A percentile compares a stretch with the other conserved stretches of the same genome.
These are phyloP conservation scores for Rosa persica DNA, from an alignment of 306 rosid genomes.

Conservation along the genomic window DNA sequence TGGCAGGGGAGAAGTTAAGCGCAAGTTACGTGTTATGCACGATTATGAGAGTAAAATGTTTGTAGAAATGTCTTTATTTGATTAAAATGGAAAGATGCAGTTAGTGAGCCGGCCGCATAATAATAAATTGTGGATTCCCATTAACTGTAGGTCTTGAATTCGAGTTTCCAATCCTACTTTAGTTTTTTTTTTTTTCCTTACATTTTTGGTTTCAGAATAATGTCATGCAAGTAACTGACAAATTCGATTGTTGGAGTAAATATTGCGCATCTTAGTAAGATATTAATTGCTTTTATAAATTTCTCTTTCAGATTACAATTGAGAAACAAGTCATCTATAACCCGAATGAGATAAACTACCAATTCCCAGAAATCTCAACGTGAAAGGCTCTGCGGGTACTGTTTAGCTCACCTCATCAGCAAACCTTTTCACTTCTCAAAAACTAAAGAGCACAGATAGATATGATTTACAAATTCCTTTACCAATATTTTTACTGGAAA, in stretches of 20 bases:
- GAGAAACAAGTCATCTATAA: not conserved
- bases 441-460: not conserved
- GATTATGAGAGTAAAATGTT: not conserved
- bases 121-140: not conserved
- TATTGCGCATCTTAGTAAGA: not conserved
- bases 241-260: not conserved
- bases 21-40: not conserved
- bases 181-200: no score
- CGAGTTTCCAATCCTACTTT: not conserved
- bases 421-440: not conserved
- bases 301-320: constrained; percentile 2
- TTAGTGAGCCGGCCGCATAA: no score
- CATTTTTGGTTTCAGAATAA: not conserved
- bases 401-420: constrained; percentile 35
- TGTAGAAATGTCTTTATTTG: no score
- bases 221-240: not conserved
- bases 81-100: not conserved
- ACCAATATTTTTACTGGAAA: not conserved
- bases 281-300: not conserved
- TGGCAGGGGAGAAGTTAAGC: not conserved
- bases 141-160: not conserved
- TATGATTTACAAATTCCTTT: not conserved
- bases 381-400: constrained; percentile 34
- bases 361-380: not conserved
- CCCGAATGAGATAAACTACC: not conserved